A percentile compares a stretch with the other conserved stretches of the same genome.
Evolutionary conservation across 2,329 filamentous ascomycete species (phyloP).

Genomic region (Aspergillus costaricaensis): DNA sequence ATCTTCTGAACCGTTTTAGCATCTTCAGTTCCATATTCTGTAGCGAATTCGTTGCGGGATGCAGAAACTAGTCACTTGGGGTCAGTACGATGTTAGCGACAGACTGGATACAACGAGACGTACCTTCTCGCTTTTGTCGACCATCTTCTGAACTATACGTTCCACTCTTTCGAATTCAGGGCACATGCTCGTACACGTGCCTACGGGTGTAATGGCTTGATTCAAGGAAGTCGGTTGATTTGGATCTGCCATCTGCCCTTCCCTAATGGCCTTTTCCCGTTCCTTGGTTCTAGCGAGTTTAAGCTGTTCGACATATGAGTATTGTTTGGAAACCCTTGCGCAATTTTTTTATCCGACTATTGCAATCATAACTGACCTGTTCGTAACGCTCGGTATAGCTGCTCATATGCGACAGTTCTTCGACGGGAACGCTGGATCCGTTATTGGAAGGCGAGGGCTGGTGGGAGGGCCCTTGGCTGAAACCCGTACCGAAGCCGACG

Average conservation of each 20-base stretch:
- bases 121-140: conserved; percentile 63
- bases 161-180: conserved; percentile 64
- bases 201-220: conserved; percentile 63
- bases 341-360: neutral
- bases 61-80: conserved; percentile 30
- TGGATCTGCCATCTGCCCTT: conserved; percentile 60
- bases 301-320: conserved; percentile 37
- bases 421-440: conserved; percentile 21
- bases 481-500: conserved; percentile 21
- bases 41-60: conserved; percentile 36
- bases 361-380: conserved; percentile 29
- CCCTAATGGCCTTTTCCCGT: conserved; percentile 53
- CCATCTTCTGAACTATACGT: conserved; percentile 63
- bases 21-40: conserved; percentile 50
- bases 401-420: conserved; percentile 25
- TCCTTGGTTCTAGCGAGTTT: conserved; percentile 54
- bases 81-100: conserved; percentile 12
- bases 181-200: conserved; percentile 65
- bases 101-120: neutral
- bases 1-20: conserved; percentile 65
- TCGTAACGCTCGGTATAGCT: conserved; percentile 41
- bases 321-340: neutral
- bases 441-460: conserved; percentile 14
- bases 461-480: conserved; percentile 11
- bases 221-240: conserved; percentile 61